A percentile compares a stretch with the other conserved stretches of the same genome.
These are phyloP conservation scores for Suillus luteus DNA, from an alignment of 768 basidiomycete genomes.

Conservation along the genomic window DNA sequence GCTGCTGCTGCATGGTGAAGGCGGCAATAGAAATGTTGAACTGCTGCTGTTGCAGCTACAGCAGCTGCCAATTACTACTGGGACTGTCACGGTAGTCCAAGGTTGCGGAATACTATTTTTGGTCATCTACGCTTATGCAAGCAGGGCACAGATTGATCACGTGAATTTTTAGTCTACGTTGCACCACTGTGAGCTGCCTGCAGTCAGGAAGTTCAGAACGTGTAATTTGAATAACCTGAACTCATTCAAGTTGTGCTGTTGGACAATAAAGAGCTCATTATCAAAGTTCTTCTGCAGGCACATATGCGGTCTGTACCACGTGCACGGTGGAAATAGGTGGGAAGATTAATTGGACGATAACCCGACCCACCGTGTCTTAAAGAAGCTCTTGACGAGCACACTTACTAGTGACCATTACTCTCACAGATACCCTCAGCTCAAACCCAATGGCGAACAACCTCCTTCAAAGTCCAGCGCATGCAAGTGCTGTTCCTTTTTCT, in stretches of 20 bases:
- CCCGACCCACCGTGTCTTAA: neutral
- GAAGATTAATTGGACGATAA: neutral
- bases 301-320: too few species aligned
- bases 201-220: too few species aligned
- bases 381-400: neutral
- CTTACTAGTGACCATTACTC: neutral
- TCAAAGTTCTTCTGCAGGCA: neutral
- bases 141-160: neutral
- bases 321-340: neutral
- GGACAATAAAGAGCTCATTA: neutral
- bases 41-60: slow-evolving; percentile 6
- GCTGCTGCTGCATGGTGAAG: slow-evolving; percentile 42
- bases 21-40: slow-evolving; percentile 5
- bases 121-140: neutral
- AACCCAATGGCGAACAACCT: slow-evolving; percentile 14
- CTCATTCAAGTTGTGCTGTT: neutral
- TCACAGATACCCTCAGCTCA: neutral
- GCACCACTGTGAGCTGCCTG: too few species aligned
- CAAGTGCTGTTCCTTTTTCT: slow-evolving; percentile 51
- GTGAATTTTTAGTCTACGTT: neutral
- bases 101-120: neutral
- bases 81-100: neutral
- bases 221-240: neutral
- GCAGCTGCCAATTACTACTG: neutral
- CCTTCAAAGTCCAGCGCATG: slow-evolving; percentile 14